Evolutionary conservation across 2,329 filamentous ascomycete species (phyloP), one percentile per base, ranked within the genome.

Genomic region (Calonectria pteridis): DNA sequence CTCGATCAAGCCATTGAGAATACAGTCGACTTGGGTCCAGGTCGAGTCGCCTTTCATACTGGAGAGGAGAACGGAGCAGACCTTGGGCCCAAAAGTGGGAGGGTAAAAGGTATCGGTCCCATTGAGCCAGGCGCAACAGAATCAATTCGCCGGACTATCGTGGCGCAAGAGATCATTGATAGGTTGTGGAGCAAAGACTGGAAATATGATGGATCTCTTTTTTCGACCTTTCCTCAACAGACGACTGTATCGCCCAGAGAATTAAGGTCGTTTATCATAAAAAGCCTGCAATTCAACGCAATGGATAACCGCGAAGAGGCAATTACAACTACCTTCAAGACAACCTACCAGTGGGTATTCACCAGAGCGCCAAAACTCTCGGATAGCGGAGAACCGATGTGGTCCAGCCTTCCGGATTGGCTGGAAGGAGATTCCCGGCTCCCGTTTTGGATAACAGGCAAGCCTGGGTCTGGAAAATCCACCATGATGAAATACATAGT

Each of bases 381-480:
- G 3, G 0, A 13, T 2, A 14, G 26, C 5, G 67, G 55, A 23
- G 35, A 26, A 14, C 29, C 69, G n/a, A 53, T 63, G 33, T 72
- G 53, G 69, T 46, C 53, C 14, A 72, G 69, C 26, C 20, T 72
- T 4, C 64, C 64, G 10, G 43, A 63, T 11, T 72, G 64, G 69
- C 69, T 72, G 14, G 33, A 55, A 11, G 23, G 50, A 10, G 43
- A 72, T 4, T 66, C 50, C 6, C 16, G 13, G 3, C 49, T 65
- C 5, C 71, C 50, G 2, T 73, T 51, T 31, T 73, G 71, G 71
- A 69, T 69, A 11, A 69, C 71, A 6, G 71, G 71, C 11, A 73
- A 73, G 51, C 66, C 71, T 26, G 71, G 71, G 1, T 66, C 66
- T 6, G 71, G 71, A 6, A 73, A 73, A n/a, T 69, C 66, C 2